Evolutionary conservation across 257 asterid species (phyloP), one percentile per base, ranked within the genome.

Genomic region (Marsdenia floribunda): DNA sequence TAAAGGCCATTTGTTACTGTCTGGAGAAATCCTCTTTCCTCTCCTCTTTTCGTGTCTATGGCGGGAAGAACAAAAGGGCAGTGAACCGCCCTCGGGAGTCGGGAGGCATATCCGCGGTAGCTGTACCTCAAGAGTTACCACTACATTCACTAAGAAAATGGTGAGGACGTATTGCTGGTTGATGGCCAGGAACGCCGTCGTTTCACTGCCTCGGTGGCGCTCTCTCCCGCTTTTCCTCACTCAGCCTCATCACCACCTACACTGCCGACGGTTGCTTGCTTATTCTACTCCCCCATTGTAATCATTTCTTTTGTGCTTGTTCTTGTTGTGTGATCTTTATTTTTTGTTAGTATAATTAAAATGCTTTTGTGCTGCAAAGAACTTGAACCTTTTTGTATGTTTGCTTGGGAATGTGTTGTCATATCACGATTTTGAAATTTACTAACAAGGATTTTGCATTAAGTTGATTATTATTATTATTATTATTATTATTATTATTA

Each of bases 171-270:
- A 53, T 19, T 76, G 80, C 81, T 79, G 94, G 92, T 76, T 85
- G 24, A 74, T 90, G 29, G 88, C 90, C 26, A 86, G 84, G 79
- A 89, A 77, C 92, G 89, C 87, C 53, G 88, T 79, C 89, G 82
- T 87, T 79, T 78, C 86, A 11, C 73, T 86, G 70, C 91, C 90
- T 18, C 84, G 86, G 40, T 90, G 90, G 87, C 87, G 98, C 75
- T 82, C 89, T 74, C 74, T 93, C 18, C 73, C 90, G 79, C 83
- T 82, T 76, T 79, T 83, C 49, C 84, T 79, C 77, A 38, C 78
- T 76, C 86, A 82, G 44, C 82, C 89, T 70, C 78, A 46, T 78
- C 82, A 69, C 84, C 87, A 22, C 80, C 80, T 63, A 71, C 86
- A 65, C 84, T 86, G 54, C 83, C 83, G 71, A 71, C 78, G 54